A percentile compares a stretch with the other conserved stretches of the same genome.
phyloP scores from a whole-genome alignment of 148 eudicot species.

The Dianthus caryophyllus region DNA sequence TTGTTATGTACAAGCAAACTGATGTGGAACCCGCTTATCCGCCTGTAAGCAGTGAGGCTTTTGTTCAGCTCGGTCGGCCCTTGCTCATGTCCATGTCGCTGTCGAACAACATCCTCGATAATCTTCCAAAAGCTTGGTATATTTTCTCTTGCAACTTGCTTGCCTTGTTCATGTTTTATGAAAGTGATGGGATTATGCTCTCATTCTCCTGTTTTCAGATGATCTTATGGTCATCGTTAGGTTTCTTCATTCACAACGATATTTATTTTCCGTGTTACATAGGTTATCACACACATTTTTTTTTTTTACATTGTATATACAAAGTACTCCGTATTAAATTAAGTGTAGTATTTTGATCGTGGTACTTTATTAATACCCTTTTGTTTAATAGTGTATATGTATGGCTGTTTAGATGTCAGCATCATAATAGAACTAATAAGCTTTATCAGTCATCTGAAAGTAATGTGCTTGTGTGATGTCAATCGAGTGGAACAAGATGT shows the following conservation, averaged over 20 bases:
- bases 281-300: no score
- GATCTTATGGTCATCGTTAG: not conserved
- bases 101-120: conserved; percentile 54
- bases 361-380: not conserved
- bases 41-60: conserved; percentile 38
- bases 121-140: conserved; percentile 87
- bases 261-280: not conserved
- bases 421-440: no score
- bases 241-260: not conserved
- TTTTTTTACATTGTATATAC: not conserved
- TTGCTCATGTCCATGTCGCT: conserved; percentile 60
- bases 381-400: no score
- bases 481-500: no score
- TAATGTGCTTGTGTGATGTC: no score
- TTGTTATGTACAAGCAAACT: conserved; percentile 60
- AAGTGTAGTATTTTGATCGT: not conserved
- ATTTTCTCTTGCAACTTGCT: conserved; percentile 1
- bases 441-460: no score
- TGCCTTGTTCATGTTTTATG: not conserved
- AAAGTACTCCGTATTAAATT: not conserved
- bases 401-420: no score
- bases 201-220: no score
- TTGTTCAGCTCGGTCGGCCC: conserved; percentile 81
- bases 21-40: conserved; percentile 23
- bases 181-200: no score